Evolutionary conservation across 2,329 filamentous ascomycete species (phyloP).

Genomic region (Phialophora tarda): DNA sequence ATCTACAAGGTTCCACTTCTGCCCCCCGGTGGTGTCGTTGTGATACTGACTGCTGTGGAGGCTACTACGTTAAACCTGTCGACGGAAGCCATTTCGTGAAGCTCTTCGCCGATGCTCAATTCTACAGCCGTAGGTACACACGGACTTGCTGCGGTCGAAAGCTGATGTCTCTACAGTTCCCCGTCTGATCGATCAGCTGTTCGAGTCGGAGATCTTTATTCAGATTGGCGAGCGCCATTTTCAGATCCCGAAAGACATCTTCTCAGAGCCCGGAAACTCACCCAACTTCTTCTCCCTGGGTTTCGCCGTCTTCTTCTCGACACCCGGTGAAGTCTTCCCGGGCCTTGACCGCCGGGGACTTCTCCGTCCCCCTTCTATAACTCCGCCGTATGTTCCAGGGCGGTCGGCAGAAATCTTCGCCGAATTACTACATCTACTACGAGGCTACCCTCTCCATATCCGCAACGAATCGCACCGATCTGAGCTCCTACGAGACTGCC

Average conservation of each 20-base stretch:
- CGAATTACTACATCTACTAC: conserved; percentile 79
- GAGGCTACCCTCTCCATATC: conserved; percentile 82
- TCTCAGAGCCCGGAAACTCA: conserved; percentile 82
- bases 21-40: neutral
- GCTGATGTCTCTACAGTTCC: conserved; percentile 65
- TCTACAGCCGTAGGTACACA: conserved; percentile 73
- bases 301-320: conserved; percentile 85
- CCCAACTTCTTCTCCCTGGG: conserved; percentile 95
- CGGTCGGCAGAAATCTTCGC: conserved; percentile 83
- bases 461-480: conserved; percentile 75
- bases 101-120: conserved; percentile 91
- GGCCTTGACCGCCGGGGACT: conserved; percentile 79
- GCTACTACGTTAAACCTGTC: conserved; percentile 82
- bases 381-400: conserved; percentile 79
- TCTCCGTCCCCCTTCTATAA: conserved; percentile 83
- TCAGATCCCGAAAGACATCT: conserved; percentile 86
- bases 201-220: conserved; percentile 90
- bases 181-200: conserved; percentile 85
- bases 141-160: neutral
- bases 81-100: conserved; percentile 89
- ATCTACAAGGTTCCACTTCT: conserved; percentile 70
- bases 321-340: conserved; percentile 79
- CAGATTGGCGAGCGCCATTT: conserved; percentile 87
- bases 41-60: conserved; percentile 44
- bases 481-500: conserved; percentile 80